These are phyloP conservation scores for Pholiota microspora DNA, from an alignment of 768 basidiomycete genomes.

Conservation along the genomic window DNA sequence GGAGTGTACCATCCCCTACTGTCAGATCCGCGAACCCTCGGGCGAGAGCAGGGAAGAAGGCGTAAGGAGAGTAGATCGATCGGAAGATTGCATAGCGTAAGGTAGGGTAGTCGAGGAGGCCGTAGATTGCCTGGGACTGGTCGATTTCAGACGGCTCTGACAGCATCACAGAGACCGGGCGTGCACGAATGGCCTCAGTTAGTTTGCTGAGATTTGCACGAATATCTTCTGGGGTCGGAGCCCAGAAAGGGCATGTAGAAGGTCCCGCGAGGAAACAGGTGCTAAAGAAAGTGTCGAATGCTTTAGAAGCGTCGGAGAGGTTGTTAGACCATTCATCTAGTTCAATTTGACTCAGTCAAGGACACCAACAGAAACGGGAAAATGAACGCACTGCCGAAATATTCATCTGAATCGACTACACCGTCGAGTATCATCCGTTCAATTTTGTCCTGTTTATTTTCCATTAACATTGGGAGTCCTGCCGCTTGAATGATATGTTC, in stretches of 20 bases:
- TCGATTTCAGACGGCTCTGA: conserved; percentile 9
- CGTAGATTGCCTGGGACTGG: conserved; percentile 22
- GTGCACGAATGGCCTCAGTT: conserved; percentile 26
- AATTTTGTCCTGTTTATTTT: conserved; percentile 18
- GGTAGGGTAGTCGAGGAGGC: conserved; percentile 33
- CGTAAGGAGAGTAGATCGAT: conserved; percentile 34
- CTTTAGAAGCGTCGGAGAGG: conserved; percentile 35
- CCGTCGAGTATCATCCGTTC: conserved; percentile 38
- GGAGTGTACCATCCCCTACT: conserved; percentile 25
- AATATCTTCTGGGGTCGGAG: conserved; percentile 31
- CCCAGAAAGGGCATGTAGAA: conserved; percentile 34
- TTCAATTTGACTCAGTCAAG: neutral
- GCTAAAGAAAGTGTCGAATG: conserved; percentile 31
- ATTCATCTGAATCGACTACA: conserved; percentile 38
- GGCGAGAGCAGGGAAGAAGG: conserved; percentile 31
- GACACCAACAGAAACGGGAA: neutral
- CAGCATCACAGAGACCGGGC: conserved; percentile 30
- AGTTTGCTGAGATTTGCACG: conserved; percentile 32
- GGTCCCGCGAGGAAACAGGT: conserved; percentile 38
- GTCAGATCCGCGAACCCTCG: conserved; percentile 33
- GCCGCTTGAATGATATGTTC: neutral
- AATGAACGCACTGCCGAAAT: conserved; percentile 30
- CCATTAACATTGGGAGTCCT: neutral
- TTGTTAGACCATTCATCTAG: conserved; percentile 35
- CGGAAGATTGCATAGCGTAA: conserved; percentile 29